phyloP scores from a whole-genome alignment of 2,329 filamentous ascomycete species.

The Exophiala spinifera region DNA sequence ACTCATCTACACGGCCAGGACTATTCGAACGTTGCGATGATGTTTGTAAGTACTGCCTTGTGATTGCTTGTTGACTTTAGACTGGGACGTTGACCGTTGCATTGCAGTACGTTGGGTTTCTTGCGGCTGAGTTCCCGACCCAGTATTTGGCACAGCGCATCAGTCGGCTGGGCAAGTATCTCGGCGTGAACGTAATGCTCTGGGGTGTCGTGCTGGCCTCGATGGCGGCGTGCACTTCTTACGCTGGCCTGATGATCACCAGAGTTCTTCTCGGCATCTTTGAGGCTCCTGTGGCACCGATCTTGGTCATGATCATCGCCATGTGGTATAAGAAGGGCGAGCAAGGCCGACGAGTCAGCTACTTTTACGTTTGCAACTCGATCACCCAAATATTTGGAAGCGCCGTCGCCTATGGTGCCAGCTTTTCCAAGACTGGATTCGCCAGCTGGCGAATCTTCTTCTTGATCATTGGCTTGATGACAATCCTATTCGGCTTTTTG shows the following conservation, averaged over 20 bases:
- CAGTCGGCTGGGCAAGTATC: constrained; percentile 26
- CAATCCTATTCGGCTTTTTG: constrained; percentile 38
- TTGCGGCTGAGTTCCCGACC: constrained; percentile 46
- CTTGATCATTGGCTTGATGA: constrained; percentile 45
- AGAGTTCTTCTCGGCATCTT: constrained; percentile 49
- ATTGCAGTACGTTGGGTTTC: constrained; percentile 46
- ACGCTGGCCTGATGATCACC: constrained; percentile 43
- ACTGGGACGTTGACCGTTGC: not conserved
- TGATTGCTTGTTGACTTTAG: not conserved
- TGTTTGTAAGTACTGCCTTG: constrained; percentile 39
- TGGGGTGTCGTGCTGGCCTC: constrained; percentile 48
- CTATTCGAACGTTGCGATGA: constrained; percentile 55
- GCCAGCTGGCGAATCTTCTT: constrained; percentile 40
- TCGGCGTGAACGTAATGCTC: constrained; percentile 21
- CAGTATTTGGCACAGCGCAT: constrained; percentile 36
- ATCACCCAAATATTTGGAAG: constrained; percentile 41
- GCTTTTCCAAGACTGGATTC: constrained; percentile 28
- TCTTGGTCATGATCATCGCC: constrained; percentile 51
- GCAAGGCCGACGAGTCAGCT: constrained; percentile 30
- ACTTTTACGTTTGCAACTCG: constrained; percentile 30
- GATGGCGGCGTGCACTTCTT: constrained; percentile 43
- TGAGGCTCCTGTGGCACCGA: constrained; percentile 49
- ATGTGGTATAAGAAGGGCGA: constrained; percentile 51
- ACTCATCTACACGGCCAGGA: constrained; percentile 48
- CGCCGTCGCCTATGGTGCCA: constrained; percentile 32